Evolutionary conservation across 805 yeast genomes (phyloP).

Genomic region (Metschnikowia colocasiae): DNA sequence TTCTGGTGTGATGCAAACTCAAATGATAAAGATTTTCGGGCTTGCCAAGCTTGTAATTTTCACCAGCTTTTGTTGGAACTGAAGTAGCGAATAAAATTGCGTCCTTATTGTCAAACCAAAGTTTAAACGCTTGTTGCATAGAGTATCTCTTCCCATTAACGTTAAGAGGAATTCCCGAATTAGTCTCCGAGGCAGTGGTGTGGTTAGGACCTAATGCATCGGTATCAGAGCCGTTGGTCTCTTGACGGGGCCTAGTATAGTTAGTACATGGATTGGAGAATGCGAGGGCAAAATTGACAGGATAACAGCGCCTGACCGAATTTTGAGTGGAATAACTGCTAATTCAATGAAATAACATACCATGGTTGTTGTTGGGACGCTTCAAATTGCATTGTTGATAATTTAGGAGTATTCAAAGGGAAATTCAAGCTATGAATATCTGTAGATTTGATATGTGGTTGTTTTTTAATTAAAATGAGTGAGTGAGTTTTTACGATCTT

Average conservation of each 20-base stretch:
- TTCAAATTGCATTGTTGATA: slow-evolving; percentile 11
- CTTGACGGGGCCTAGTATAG: slow-evolving; percentile 17
- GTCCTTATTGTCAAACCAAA: slow-evolving; percentile 42
- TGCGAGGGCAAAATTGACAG: background rate
- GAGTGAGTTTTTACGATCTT: background rate
- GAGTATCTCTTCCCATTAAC: slow-evolving; percentile 43
- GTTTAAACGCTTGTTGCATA: slow-evolving; percentile 49
- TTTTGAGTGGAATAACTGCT: background rate
- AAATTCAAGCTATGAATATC: background rate
- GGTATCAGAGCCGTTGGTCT: slow-evolving; percentile 9
- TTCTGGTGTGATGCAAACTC: slow-evolving; percentile 23
- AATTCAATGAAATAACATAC: slow-evolving; percentile 9
- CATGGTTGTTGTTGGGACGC: slow-evolving; percentile 14
- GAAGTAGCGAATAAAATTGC: slow-evolving; percentile 18
- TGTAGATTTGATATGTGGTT: background rate
- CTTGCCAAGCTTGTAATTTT: slow-evolving; percentile 28
- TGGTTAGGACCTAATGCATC: background rate
- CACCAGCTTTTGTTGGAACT: slow-evolving; percentile 18
- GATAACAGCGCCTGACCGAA: background rate
- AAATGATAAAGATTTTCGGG: slow-evolving; percentile 38
- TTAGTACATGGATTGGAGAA: slow-evolving; percentile 6
- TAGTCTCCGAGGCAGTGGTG: slow-evolving; percentile 3
- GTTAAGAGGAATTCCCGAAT: slow-evolving; percentile 31
- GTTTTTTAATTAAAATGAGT: background rate
- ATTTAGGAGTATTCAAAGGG: background rate